Percentiles rank a stretch among this genome's conserved stretches.
Conservation (phyloP, 192 early-diverging fungal species). For the Coemansia sp. region DNA sequence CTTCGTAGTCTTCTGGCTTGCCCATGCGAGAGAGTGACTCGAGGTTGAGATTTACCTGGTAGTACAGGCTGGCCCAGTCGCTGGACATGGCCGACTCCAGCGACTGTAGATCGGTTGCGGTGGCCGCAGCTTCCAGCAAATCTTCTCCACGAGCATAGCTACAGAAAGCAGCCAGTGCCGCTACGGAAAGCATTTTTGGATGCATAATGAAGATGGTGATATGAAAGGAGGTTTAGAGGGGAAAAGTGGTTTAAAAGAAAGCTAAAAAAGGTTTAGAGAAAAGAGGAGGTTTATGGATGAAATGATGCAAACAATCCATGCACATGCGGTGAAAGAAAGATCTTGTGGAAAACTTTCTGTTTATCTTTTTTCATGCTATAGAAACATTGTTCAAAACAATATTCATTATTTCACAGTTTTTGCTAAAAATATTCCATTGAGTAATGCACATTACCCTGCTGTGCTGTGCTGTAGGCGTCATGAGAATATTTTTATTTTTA, state of each 20-base stretch:
- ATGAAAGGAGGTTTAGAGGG: background rate
- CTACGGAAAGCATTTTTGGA: background rate
- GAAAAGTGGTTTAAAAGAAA: too few relatives aligned
- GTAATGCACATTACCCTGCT: too few relatives aligned
- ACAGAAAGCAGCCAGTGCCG: background rate
- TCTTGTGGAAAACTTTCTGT: too few relatives aligned
- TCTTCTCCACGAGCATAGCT: background rate
- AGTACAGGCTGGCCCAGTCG: conserved; percentile 37
- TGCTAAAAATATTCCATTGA: too few relatives aligned
- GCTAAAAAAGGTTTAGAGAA: background rate
- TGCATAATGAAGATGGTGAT: conserved; percentile 5
- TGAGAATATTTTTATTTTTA: too few relatives aligned
- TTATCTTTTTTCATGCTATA: too few relatives aligned
- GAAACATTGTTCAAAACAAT: too few relatives aligned
- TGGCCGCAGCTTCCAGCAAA: conserved; percentile 18
- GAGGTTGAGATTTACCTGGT: conserved; percentile 33
- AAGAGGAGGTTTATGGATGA: too few relatives aligned
- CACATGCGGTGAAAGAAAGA: too few relatives aligned
- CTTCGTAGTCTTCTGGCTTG: conserved; percentile 12
- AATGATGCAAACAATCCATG: too few relatives aligned
- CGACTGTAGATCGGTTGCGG: conserved; percentile 23
- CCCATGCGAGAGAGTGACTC: conserved; percentile 7
- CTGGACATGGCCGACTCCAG: conserved; percentile 10
- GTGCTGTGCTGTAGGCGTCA: too few relatives aligned
- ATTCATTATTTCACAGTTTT: too few relatives aligned